Percentiles rank a stretch among this genome's conserved stretches.
phyloP scores from a whole-genome alignment of 2,329 filamentous ascomycete genomes.

The Aspergillus calidoustus region DNA sequence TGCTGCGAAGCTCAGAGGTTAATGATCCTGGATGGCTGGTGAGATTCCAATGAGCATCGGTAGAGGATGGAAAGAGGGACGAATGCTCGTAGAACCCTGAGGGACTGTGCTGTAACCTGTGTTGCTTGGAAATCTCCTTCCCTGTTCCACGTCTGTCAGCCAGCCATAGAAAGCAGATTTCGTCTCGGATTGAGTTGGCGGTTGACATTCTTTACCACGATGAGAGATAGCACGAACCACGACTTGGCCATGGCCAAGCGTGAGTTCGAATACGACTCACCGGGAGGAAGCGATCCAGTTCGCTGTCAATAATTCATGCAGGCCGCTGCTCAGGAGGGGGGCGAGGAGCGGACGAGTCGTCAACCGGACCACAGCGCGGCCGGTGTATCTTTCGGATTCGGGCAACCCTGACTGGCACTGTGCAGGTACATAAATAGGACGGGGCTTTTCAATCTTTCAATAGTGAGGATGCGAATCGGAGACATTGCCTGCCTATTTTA shows the following conservation, averaged over 20 bases:
- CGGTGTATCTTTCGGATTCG: constrained; percentile 5
- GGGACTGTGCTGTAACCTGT: background rate
- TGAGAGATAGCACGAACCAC: background rate
- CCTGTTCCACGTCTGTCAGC: background rate
- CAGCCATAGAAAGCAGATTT: background rate
- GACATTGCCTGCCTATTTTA: background rate
- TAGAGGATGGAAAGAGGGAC: background rate
- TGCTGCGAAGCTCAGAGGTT: background rate
- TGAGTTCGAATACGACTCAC: background rate
- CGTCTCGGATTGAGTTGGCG: background rate
- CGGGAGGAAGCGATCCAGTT: background rate
- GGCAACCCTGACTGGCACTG: background rate
- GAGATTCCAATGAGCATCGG: background rate
- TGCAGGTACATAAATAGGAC: constrained; percentile 6
- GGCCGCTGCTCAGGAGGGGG: background rate
- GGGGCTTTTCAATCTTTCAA: background rate
- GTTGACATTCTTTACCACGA: background rate
- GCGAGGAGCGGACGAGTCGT: background rate
- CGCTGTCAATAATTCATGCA: constrained; percentile 12
- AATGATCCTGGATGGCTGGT: constrained; percentile 5
- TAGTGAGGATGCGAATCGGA: background rate
- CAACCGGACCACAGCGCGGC: constrained; percentile 7
- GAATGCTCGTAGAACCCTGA: background rate
- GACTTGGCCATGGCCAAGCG: background rate
- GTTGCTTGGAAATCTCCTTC: background rate